phyloP scores from a whole-genome alignment of 257 asterid genomes.

The Jacaranda mimosifolia region DNA sequence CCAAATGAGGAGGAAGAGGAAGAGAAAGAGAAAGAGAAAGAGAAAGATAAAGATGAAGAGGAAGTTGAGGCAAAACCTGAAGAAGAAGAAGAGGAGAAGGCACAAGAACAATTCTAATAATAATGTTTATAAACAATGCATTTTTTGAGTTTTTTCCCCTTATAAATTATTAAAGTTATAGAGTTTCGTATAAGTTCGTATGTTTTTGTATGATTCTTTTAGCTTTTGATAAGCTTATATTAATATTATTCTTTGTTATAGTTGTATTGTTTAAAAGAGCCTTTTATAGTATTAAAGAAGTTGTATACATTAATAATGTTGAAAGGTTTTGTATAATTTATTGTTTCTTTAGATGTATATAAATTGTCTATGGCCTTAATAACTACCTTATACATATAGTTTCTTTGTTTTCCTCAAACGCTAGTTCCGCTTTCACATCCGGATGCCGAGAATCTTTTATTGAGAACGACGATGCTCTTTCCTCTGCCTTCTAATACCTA shows the following conservation, averaged over 20 bases:
- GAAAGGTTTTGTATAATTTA: constrained; percentile 13
- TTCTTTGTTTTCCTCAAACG: too few species aligned
- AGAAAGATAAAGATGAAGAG: constrained; percentile 4
- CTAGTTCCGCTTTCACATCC: too few species aligned
- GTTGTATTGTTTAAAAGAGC: background rate
- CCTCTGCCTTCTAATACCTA: too few species aligned
- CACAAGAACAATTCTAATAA: constrained; percentile 42
- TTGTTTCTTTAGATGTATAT: constrained; percentile 3
- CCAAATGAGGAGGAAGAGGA: background rate
- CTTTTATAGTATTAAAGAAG: constrained; percentile 19
- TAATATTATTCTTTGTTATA: constrained; percentile 30
- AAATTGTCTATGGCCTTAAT: background rate
- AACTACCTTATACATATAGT: too few species aligned
- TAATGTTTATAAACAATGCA: background rate
- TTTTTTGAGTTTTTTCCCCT: background rate
- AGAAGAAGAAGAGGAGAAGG: constrained; percentile 34
- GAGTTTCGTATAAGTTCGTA: constrained; percentile 3
- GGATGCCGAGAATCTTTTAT: too few species aligned
- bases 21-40: constrained; percentile 26
- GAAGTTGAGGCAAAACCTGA: constrained; percentile 10
- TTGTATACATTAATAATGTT: constrained; percentile 30
- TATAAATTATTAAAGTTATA: background rate
- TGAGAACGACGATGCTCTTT: too few species aligned
- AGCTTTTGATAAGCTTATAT: constrained; percentile 20
- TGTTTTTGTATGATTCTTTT: constrained; percentile 13